Conservation (phyloP, 2,329 filamentous ascomycete species). For the Verticillium dahliae region DNA sequence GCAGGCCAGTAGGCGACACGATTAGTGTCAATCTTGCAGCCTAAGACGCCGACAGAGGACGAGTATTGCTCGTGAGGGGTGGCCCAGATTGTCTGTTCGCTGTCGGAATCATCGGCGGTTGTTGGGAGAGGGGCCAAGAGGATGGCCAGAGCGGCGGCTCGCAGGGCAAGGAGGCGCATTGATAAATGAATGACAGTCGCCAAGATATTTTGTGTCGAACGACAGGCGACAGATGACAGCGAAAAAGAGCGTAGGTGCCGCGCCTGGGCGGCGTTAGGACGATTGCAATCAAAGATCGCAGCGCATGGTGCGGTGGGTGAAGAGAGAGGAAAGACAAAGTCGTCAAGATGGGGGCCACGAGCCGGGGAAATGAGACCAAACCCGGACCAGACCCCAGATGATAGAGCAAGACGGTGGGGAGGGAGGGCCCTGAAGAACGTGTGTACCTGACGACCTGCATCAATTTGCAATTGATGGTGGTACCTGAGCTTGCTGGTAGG, state of each 20-base stretch:
- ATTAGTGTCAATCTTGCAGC: slow-evolving; percentile 46
- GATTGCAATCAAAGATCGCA: background rate
- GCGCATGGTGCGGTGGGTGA: background rate
- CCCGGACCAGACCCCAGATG: background rate
- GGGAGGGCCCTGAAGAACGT: background rate
- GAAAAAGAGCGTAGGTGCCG: background rate
- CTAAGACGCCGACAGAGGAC: slow-evolving; percentile 41
- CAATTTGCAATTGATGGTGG: background rate
- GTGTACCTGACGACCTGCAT: background rate
- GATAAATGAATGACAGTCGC: background rate
- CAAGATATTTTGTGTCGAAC: background rate
- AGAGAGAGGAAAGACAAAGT: background rate
- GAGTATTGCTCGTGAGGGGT: slow-evolving; percentile 44
- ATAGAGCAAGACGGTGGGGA: background rate
- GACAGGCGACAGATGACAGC: background rate
- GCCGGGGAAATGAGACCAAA: background rate
- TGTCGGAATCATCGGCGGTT: background rate
- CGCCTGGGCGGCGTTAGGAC: background rate
- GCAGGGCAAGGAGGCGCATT: background rate
- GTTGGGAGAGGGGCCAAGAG: slow-evolving; percentile 20
- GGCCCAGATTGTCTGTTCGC: slow-evolving; percentile 13
- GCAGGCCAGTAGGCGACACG: slow-evolving; percentile 46
- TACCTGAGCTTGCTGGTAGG: no score
- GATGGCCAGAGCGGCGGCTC: slow-evolving; percentile 7
- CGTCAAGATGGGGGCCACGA: background rate